Evolutionary conservation across 2,329 filamentous ascomycete species (phyloP), one percentile per base, ranked within the genome.

Genomic region (Colletotrichum filicis): DNA sequence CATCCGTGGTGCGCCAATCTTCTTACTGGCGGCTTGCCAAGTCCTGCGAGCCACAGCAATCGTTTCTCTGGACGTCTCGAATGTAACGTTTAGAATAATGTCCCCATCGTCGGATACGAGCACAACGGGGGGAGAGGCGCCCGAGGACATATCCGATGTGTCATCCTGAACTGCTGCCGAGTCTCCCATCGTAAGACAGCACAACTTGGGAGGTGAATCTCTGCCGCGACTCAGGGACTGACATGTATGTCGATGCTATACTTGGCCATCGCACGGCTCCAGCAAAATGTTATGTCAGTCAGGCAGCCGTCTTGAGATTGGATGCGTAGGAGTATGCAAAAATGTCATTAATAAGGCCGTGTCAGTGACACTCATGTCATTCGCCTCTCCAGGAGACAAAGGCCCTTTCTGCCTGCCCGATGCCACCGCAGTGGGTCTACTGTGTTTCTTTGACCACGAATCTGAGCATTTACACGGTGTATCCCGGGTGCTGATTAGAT

Each of bases 71-170:
- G 87, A 90, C 46, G 89, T 91, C 74, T 91, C 88, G 78, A 94
- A 93, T 8, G 87, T 87, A 46, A 94, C 87, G 74, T 91, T 87
- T 16, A 95, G 86, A 37, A 95, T 79, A 24, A 94, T 81, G 77
- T 95, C 91, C 46, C 93, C 93, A 19, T 84, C 82, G 4, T 85
- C 76, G 26, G 87, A 87, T 62, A 94, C 87, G 37, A 86, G 83
- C 56, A 90, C 79, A 66, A 90, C 79, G 35, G 79, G 76, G 56
- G 80, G 78, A 56, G 80, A 77, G 67, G 77, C 74, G 67, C 73
- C 76, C 69, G 75, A 66, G 46, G 74, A 59, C 56, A 58, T 53
- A 49, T 71, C 68, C 42, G 74, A 74, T 60, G 76, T 66, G 62
- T 76, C 77, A 75, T 78, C 76, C 66, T 75, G 73, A 62, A 74